phyloP scores from a whole-genome alignment of 371 early-diverging fungal species.

The Mucor irregularis region DNA sequence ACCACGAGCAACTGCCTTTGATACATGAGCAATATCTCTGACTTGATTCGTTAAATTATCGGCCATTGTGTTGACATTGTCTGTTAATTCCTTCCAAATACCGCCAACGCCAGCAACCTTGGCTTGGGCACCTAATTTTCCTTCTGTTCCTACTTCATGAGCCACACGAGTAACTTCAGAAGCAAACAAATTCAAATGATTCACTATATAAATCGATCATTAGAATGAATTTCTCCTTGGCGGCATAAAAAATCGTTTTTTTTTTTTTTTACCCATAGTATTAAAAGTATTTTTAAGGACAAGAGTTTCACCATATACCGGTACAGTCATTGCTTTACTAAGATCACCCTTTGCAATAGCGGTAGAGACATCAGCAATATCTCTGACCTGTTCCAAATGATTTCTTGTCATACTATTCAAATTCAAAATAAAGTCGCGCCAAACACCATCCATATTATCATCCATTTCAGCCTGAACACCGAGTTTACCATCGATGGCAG shows the following conservation, averaged over 20 bases:
- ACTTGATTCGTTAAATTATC: constrained; percentile 61
- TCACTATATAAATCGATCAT: constrained; percentile 25
- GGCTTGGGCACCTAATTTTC: constrained; percentile 49
- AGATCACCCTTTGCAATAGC: constrained; percentile 72
- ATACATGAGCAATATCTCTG: constrained; percentile 58
- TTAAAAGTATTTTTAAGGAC: constrained; percentile 73
- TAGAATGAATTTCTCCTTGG: not conserved
- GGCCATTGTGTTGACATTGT: constrained; percentile 63
- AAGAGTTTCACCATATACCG: constrained; percentile 61
- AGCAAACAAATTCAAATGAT: constrained; percentile 50
- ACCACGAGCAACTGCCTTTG: constrained; percentile 58
- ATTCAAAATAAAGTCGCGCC: constrained; percentile 70
- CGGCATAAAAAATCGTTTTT: not conserved
- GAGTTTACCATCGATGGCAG: constrained; percentile 66
- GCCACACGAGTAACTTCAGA: constrained; percentile 58
- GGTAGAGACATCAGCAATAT: constrained; percentile 66
- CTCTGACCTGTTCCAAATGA: constrained; percentile 68
- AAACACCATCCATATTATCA: constrained; percentile 57
- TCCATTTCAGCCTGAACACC: constrained; percentile 59
- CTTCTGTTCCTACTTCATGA: constrained; percentile 57
- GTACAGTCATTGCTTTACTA: constrained; percentile 56
- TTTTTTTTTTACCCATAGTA: constrained; percentile 62
- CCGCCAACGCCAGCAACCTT: constrained; percentile 56
- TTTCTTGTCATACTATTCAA: constrained; percentile 68
- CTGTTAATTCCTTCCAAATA: constrained; percentile 67